These are phyloP conservation scores for Rehmannia glutinosa DNA, from an alignment of 257 asterid species.

Conservation along the genomic window DNA sequence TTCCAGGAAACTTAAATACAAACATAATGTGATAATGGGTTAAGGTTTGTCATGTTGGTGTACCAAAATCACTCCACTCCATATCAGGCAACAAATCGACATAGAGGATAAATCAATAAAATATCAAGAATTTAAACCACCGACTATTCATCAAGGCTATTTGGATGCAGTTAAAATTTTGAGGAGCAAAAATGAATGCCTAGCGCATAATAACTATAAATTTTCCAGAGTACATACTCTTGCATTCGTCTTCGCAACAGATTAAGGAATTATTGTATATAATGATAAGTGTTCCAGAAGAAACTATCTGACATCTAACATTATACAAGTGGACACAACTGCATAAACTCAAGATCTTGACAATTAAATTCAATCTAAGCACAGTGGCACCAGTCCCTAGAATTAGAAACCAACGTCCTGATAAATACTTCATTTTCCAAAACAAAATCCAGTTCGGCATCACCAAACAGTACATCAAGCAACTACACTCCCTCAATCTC, in stretches of 20 bases:
- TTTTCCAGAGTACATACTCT: neutral
- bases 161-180: too few relatives aligned
- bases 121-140: neutral
- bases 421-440: conserved; percentile 4
- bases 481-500: conserved; percentile 5
- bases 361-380: conserved; percentile 6
- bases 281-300: neutral
- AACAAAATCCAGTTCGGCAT: too few relatives aligned
- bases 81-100: neutral
- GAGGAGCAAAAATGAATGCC: neutral
- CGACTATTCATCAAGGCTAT: neutral
- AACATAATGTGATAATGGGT: neutral
- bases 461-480: conserved; percentile 8
- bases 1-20: neutral
- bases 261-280: neutral
- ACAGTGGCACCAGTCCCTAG: neutral
- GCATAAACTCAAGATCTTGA: neutral
- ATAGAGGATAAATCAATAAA: neutral
- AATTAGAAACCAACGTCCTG: neutral
- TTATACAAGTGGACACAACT: neutral
- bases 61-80: neutral
- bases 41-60: neutral
- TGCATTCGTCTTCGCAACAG: neutral
- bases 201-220: neutral
- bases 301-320: neutral